Base-by-base conservation (phyloP, 202 grass and related monocot species). In the Carex arenaria region DNA sequence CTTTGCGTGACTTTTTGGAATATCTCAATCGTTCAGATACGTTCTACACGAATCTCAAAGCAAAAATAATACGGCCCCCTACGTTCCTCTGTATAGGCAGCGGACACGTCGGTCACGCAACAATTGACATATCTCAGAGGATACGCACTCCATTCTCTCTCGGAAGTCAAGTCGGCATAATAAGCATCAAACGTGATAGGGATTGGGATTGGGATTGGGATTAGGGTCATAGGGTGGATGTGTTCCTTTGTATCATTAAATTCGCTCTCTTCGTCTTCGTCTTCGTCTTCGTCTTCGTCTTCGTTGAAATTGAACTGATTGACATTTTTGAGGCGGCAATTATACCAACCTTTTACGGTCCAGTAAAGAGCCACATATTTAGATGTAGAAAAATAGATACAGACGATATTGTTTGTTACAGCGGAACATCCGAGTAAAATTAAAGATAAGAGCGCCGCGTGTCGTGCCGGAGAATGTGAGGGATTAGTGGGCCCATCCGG, bases 371-470 rank as follows among this genome's bases (percentile, higher is more conserved):
- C 19, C 10, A 72, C 38, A 19, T 72, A 72, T 14, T 72, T 28
- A 0, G 1, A 26, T 51, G 20, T 13, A 76, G 3, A 4, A 2
- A 3, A 54, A 7, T 12, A 3, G 49, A 12, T 31, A 18, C 71
- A 75, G 13, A 56, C 52, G 22, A 76, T 76, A 8, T 34, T 7
- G 3, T 3, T 34, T 7, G 3, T 3, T 17, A 8, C 43, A 47
- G 22, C 9, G 22, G 22, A 23, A 18, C 66, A 69, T 6, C 17
- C 4, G 66, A 69, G 23, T 12, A 20, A 52, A 47, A 75, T 14
- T 31, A 26, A 56, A 51, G 72, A 77, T 77, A 77, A 77, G 72
- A 57, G 52, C 17, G 72, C 56, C 52, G 28, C 72, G 72, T 77
- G 72, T 34, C 0, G 51, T 77, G 72, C 52, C 52, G 28, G 49